Base-by-base conservation (phyloP, 2,329 filamentous ascomycete genomes). In the Epichloe gansuensis region DNA sequence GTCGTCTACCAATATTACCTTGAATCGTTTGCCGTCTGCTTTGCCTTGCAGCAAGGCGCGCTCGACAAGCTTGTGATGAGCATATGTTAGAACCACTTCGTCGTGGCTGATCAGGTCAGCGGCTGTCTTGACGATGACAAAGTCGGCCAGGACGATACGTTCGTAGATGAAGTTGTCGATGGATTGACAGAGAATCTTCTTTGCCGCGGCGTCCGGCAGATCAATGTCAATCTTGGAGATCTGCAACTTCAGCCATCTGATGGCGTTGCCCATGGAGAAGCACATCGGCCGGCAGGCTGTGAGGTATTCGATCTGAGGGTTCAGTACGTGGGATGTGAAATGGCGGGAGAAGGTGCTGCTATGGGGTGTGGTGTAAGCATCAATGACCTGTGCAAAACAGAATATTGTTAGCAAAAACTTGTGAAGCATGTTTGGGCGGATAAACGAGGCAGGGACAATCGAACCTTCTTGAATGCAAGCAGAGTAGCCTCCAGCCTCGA, bases 201-300 rank as follows among this genome's bases (percentile, higher is more conserved):
- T 96, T 28, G 91, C 91, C 47, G 88, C 82, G 21, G 81, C 72
- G 65, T 98, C 91, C 34, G 88, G 82, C 2, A 85, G 80, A 60
- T 91, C 86, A 42, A 91, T 89, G 62, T 96, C 90, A 54, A 96
- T 84, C 60, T 89, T 89, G 62, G 88, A 86, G 64, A 98, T 91
- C 62, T 89, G 82, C 47, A 95, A 81, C 74, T 98, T 98, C 48
- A 98, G 78, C 77, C 90, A 91, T 52, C 93, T 82, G 65, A 98
- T 95, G 38, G 90, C 90, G 67, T 97, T 98, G 55, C 93, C 93
- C 84, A 97, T 95, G 56, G 88, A 89, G 69, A 95, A 93, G 59
- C 88, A 94, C 71, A 98, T 87, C 37, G 93, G 91, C n/a, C 93
- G 84, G 64, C 91, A 96, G 59, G 89, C 89, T 55, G 88, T 88